Percentiles rank a stretch among this genome's conserved stretches.
These are phyloP conservation scores for Sclerotinia trifoliorum DNA, from an alignment of 2,329 filamentous ascomycete genomes.

Conservation along the genomic window DNA sequence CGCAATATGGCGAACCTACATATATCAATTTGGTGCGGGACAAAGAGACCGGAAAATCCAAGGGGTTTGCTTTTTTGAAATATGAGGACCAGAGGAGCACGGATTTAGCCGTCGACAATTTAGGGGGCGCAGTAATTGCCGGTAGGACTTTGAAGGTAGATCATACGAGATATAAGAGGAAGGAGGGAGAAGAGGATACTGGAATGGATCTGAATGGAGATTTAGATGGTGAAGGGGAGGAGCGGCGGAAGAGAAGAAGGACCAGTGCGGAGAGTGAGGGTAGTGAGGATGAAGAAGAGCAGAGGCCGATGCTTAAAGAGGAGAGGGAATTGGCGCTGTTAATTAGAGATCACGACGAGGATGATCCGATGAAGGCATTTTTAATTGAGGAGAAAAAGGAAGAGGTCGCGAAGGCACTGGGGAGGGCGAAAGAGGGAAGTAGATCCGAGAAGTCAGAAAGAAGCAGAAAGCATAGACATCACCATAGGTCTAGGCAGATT, in stretches of 20 bases:
- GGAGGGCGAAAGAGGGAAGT: conserved; percentile 46
- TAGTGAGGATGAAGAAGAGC: conserved; percentile 35
- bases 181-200: conserved; percentile 61
- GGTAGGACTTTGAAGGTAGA: conserved; percentile 83
- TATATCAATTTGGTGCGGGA: conserved; percentile 91
- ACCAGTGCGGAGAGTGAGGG: conserved; percentile 42
- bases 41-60: conserved; percentile 93
- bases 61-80: conserved; percentile 93
- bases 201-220: conserved; percentile 39
- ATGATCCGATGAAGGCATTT: conserved; percentile 96
- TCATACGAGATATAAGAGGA: conserved; percentile 90
- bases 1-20: conserved; percentile 91
- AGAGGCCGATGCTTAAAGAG: conserved; percentile 70
- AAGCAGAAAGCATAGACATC: conserved; percentile 33
- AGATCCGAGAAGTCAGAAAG: conserved; percentile 31
- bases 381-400: conserved; percentile 88
- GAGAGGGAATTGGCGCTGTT: conserved; percentile 76
- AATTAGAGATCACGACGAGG: conserved; percentile 81
- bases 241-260: conserved; percentile 44
- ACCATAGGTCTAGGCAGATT: conserved; percentile 31
- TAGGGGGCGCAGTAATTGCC: conserved; percentile 80
- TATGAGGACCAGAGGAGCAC: conserved; percentile 98
- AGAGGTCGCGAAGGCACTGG: conserved; percentile 72
- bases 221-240: conserved; percentile 42
- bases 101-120: conserved; percentile 92